phyloP scores from a whole-genome alignment of 1,284 basidiomycete species.

The Binderoboletus segoi region DNA sequence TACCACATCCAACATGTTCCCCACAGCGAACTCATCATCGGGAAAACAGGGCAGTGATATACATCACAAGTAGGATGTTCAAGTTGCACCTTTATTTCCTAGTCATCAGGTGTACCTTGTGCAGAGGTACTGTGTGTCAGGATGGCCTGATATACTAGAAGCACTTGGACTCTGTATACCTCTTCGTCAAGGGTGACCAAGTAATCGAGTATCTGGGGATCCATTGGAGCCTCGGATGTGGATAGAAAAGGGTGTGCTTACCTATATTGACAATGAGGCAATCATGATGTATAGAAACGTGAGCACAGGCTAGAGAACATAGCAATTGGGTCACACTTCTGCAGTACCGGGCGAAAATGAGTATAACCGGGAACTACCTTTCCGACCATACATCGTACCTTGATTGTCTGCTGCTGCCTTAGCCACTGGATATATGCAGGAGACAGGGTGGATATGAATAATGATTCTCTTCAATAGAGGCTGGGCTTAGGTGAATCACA shows the following conservation, averaged over 20 bases:
- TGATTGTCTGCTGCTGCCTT: slow-evolving; percentile 8
- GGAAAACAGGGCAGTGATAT: too few relatives aligned
- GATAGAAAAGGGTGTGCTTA: too few relatives aligned
- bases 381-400: neutral
- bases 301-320: neutral
- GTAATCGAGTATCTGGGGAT: slow-evolving; percentile 10
- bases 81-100: too few relatives aligned
- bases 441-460: too few relatives aligned
- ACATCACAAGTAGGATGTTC: too few relatives aligned
- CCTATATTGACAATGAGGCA: too few relatives aligned
- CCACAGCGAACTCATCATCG: too few relatives aligned
- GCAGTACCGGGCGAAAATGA: slow-evolving; percentile 2
- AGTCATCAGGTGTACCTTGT: neutral
- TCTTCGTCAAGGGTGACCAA: slow-evolving; percentile 13
- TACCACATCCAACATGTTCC: too few relatives aligned
- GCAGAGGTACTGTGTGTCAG: too few relatives aligned
- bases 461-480: too few relatives aligned
- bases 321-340: slow-evolving; percentile 6
- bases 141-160: too few relatives aligned
- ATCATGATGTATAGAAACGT: neutral
- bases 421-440: neutral
- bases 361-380: neutral
- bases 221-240: neutral
- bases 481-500: too few relatives aligned
- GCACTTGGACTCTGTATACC: neutral